phyloP scores from a whole-genome alignment of 345 rosid genomes.

The Anastatica hierochuntica region DNA sequence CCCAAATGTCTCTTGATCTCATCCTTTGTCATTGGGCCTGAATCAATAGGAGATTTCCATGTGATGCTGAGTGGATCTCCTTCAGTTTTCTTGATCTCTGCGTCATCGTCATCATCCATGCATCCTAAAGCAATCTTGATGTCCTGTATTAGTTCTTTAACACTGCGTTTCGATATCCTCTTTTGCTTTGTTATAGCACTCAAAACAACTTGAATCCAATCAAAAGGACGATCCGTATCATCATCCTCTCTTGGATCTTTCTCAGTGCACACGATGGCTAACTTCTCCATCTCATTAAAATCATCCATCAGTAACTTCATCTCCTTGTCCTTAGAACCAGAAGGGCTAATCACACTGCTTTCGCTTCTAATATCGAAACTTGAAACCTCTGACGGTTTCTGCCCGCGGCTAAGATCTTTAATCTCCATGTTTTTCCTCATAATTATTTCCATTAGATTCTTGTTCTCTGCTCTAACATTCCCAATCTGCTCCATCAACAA shows the following conservation, averaged over 20 bases:
- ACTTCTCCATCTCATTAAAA: constrained; percentile 71
- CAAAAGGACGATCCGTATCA: constrained; percentile 38
- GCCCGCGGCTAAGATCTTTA: constrained; percentile 40
- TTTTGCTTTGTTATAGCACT: constrained; percentile 59
- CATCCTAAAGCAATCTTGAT: constrained; percentile 71
- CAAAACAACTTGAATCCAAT: constrained; percentile 91
- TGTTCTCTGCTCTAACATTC: constrained; percentile 65
- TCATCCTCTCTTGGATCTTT: constrained; percentile 26
- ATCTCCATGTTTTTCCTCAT: constrained; percentile 45
- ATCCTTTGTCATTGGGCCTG: constrained; percentile 40
- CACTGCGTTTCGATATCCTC: constrained; percentile 47
- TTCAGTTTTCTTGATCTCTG: constrained; percentile 1
- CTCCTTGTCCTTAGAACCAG: constrained; percentile 59
- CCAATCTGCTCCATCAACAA: constrained; percentile 45
- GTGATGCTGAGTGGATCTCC: constrained; percentile 30
- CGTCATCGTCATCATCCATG: constrained; percentile 18
- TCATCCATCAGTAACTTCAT: constrained; percentile 59
- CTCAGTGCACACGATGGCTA: constrained; percentile 57
- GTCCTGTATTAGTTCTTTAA: constrained; percentile 57
- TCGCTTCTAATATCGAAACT: constrained; percentile 38
- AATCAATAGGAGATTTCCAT: constrained; percentile 33
- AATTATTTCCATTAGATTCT: constrained; percentile 53
- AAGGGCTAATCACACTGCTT: constrained; percentile 39
- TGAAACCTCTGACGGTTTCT: constrained; percentile 33
- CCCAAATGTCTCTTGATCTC: constrained; percentile 55